Evolutionary conservation across 805 yeast species (phyloP), one percentile per base, ranked within the genome.

Genomic region (Dipodascus albidus): DNA sequence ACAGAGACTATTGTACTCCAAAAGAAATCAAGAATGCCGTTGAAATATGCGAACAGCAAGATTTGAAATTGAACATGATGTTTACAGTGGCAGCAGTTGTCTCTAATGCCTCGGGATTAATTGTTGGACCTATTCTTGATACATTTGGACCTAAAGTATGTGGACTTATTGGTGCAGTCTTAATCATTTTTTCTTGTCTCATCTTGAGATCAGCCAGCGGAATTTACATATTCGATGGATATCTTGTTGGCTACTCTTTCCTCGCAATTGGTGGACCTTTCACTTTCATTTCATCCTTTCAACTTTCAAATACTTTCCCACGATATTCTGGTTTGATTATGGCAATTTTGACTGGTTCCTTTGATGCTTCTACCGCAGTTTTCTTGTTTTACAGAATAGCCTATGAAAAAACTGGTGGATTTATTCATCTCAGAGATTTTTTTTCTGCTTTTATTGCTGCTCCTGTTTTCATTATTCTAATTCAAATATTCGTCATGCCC

Each of bases 241-340:
- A 85, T 66, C 66, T 87, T 41, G 53, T 69, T 4, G 98, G 97
- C 0, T 91, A 87, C 66, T 72, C 84, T 1, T 67, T 78, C 15
- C 71, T 90, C 23, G 96, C 96, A 0, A 72, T 88, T 54, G 96
- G 96, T 3, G 97, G 98, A 2, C 98, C 98, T 6, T 89, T 90
- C 69, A 90, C 85, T 20, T 90, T 87, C 65, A 89, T 91, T 54
- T 83, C 95, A n/a, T 81, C 88, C 57, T 89, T 90, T 75, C 97
- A 90, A 64, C 73, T 90, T 64, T 86, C 96, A 3, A 90, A 89
- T 65, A 78, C 86, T 24, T 87, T 89, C 68, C 96, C 96, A 1
- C 77, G 78, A 47, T 80, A 78, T 60, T 84, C 95, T 2, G 96
- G 96, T 0, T 75, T 86, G 48, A 74, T 89, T 19, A 69, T 90